Conservation (phyloP, 1,139 yeast species). For the Saccharomycopsis phalli region DNA sequence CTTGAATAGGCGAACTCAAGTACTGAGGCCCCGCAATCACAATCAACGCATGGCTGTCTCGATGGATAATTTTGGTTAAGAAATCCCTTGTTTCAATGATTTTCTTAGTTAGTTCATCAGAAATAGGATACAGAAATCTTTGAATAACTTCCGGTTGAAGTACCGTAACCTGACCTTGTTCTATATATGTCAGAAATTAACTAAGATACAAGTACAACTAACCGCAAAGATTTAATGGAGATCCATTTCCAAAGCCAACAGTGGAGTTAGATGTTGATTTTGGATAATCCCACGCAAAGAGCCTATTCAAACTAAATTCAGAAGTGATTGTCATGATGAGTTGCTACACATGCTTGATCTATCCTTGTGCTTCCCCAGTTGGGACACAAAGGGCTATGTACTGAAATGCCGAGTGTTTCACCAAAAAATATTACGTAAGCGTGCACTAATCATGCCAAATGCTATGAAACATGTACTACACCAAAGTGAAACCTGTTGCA, state of each 20-base stretch:
- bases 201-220: neutral
- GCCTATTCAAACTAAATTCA: no score
- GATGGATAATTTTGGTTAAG: conserved; percentile 18
- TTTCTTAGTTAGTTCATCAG: conserved; percentile 26
- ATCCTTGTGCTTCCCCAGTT: no score
- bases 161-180: conserved; percentile 31
- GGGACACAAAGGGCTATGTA: no score
- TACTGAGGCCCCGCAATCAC: conserved; percentile 35
- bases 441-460: no score
- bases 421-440: no score
- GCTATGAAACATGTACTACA: no score
- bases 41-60: conserved; percentile 23
- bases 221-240: conserved; percentile 10
- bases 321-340: no score
- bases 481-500: no score
- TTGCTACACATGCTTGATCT: no score
- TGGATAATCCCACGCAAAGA: conserved; percentile 1
- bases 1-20: conserved; percentile 29
- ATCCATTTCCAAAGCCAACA: conserved; percentile 4
- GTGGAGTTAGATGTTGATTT: neutral
- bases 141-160: conserved; percentile 42
- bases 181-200: conserved; percentile 17
- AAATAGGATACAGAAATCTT: conserved; percentile 33
- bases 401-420: no score
- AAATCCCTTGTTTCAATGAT: conserved; percentile 26